A percentile compares a stretch with the other conserved stretches of the same genome.
These are phyloP conservation scores for Astrocystis sublimbata DNA, from an alignment of 495 filamentous ascomycete species.

Conservation along the genomic window DNA sequence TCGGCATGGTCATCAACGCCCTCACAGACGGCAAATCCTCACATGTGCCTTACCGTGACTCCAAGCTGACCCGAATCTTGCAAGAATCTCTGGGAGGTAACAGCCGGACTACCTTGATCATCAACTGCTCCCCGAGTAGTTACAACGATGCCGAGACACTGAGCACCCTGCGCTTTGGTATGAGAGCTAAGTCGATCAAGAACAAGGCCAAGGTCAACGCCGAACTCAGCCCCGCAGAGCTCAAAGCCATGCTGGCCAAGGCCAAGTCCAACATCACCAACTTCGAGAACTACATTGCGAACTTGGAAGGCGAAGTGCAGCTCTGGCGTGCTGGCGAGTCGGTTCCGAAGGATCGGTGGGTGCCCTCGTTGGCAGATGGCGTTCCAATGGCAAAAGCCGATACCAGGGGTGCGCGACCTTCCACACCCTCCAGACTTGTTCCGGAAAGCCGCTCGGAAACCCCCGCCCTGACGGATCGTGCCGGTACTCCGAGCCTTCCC, in stretches of 20 bases:
- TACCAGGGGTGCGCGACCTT: constrained; percentile 62
- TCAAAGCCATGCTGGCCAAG: constrained; percentile 89
- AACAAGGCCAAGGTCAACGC: constrained; percentile 99
- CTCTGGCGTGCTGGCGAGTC: constrained; percentile 84
- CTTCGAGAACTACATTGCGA: constrained; percentile 81
- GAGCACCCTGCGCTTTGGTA: constrained; percentile 91
- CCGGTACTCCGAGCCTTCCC: constrained; percentile 80
- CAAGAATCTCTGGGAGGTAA: constrained; percentile 97
- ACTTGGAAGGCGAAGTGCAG: constrained; percentile 81
- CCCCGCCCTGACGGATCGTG: constrained; percentile 65
- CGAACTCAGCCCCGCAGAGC: constrained; percentile 89
- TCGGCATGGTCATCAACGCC: constrained; percentile 98
- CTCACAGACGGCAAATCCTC: constrained; percentile 98
- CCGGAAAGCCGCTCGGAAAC: constrained; percentile 81
- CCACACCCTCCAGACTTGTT: constrained; percentile 79
- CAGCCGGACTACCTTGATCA: constrained; percentile 93
- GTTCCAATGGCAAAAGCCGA: constrained; percentile 59
- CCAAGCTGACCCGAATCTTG: constrained; percentile 93
- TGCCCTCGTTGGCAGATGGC: constrained; percentile 59
- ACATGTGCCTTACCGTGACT: constrained; percentile 95
- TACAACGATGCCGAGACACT: constrained; percentile 98
- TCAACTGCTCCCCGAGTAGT: constrained; percentile 97
- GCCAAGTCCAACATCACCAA: constrained; percentile 85
- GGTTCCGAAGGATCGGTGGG: constrained; percentile 79
- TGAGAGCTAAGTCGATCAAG: constrained; percentile 97